Evolutionary conservation across 2,329 filamentous ascomycete genomes (phyloP).

Genomic region (Xylariales sp.): DNA sequence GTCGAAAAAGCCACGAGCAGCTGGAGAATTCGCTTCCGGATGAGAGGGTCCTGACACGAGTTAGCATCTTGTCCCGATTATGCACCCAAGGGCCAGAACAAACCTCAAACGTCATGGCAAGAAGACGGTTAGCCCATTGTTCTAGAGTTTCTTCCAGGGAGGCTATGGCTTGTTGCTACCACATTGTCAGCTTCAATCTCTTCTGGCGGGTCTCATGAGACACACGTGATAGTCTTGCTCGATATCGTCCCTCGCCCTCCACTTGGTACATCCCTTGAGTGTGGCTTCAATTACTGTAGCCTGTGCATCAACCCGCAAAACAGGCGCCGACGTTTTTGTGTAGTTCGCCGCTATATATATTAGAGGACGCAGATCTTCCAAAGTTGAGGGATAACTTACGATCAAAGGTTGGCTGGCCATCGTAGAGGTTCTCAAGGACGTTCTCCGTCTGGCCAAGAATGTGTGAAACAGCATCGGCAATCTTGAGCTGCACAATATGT

Average conservation of each 20-base stretch:
- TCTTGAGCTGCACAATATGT: constrained; percentile 73
- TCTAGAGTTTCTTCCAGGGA: constrained; percentile 61
- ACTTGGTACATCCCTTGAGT: constrained; percentile 83
- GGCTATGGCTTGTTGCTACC: constrained; percentile 49
- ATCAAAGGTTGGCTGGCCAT: constrained; percentile 61
- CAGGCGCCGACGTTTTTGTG: constrained; percentile 65
- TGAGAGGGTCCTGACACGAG: constrained; percentile 62
- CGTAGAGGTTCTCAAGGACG: constrained; percentile 71
- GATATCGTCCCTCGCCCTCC: constrained; percentile 40
- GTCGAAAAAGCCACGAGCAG: constrained; percentile 82
- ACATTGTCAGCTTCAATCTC: too few relatives aligned
- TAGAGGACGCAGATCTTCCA: too few relatives aligned
- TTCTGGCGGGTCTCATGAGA: too few relatives aligned
- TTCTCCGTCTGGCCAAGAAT: constrained; percentile 77
- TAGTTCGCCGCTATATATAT: too few relatives aligned
- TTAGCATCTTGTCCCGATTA: constrained; percentile 14
- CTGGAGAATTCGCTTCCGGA: constrained; percentile 76
- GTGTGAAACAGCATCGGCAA: constrained; percentile 80
- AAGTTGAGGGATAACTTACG: too few relatives aligned
- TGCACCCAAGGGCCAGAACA: constrained; percentile 34
- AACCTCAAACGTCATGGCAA: constrained; percentile 61
- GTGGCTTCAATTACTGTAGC: constrained; percentile 86
- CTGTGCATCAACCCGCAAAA: constrained; percentile 79
- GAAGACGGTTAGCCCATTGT: constrained; percentile 66
- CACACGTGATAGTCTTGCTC: constrained; percentile 20